Evolutionary conservation across 805 yeast genomes (phyloP).

Genomic region (Yarrowia phangngaensis): DNA sequence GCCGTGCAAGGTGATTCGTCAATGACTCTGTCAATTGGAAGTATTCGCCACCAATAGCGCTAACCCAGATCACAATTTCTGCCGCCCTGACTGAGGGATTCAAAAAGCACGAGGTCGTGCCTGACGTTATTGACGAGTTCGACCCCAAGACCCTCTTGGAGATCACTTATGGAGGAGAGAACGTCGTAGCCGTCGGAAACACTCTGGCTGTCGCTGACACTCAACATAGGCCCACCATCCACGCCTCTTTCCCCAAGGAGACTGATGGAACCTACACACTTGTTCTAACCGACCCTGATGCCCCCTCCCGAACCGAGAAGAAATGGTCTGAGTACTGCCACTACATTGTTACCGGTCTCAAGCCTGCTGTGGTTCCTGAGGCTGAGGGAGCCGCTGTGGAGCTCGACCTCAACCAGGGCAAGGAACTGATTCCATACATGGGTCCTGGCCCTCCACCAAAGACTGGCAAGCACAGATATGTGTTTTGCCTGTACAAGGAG

Average conservation of each 20-base stretch:
- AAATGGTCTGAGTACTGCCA: constrained; percentile 89
- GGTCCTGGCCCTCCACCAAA: constrained; percentile 91
- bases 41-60: constrained; percentile 10
- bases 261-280: constrained; percentile 60
- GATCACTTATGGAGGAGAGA: constrained; percentile 55
- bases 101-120: constrained; percentile 44
- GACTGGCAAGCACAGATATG: constrained; percentile 85
- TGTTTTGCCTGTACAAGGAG: constrained; percentile 69
- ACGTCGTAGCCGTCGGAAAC: constrained; percentile 77
- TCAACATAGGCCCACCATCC: constrained; percentile 61
- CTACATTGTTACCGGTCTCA: constrained; percentile 50
- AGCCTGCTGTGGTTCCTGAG: constrained; percentile 36
- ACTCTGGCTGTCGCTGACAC: constrained; percentile 61
- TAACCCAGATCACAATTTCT: constrained; percentile 38
- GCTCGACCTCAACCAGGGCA: constrained; percentile 33
- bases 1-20: neutral
- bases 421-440: constrained; percentile 46
- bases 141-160: constrained; percentile 46
- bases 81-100: constrained; percentile 41
- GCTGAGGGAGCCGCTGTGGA: constrained; percentile 29
- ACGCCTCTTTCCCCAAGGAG: constrained; percentile 55
- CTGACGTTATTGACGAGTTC: constrained; percentile 43
- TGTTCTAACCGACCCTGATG: constrained; percentile 89
- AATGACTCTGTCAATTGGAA: no score
- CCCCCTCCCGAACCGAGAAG: constrained; percentile 76